These are phyloP conservation scores for Alternaria burnsii DNA, from an alignment of 2,329 filamentous ascomycete genomes.

Conservation along the genomic window DNA sequence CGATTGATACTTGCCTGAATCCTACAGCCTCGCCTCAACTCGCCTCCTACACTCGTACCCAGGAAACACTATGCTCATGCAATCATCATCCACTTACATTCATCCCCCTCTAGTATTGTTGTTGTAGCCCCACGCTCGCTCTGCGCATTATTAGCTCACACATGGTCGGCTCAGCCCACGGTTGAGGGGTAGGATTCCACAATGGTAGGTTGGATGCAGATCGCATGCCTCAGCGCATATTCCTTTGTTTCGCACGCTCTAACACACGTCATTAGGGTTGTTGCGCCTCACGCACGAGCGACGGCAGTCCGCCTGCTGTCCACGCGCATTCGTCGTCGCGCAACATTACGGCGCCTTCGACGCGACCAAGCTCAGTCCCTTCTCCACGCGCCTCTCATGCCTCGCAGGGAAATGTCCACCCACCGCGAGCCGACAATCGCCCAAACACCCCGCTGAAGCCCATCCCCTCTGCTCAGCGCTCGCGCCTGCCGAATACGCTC, in stretches of 20 bases:
- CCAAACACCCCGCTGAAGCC: conserved; percentile 40
- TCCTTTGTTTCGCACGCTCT: conserved; percentile 5
- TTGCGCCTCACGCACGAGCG: conserved; percentile 28
- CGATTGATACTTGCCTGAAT: conserved; percentile 9
- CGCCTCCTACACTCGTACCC: background rate
- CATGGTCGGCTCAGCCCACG: conserved; percentile 12
- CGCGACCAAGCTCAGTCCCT: conserved; percentile 25
- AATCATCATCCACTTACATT: background rate
- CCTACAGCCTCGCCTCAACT: conserved; percentile 4
- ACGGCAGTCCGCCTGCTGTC: conserved; percentile 12
- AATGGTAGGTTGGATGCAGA: conserved; percentile 22
- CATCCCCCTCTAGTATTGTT: conserved; percentile 5
- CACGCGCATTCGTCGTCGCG: conserved; percentile 34
- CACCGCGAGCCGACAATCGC: conserved; percentile 21
- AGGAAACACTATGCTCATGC: conserved; percentile 17
- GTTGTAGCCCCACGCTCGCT: conserved; percentile 1
- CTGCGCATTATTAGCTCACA: conserved; percentile 8
- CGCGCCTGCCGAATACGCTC: conserved; percentile 40
- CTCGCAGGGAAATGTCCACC: conserved; percentile 19
- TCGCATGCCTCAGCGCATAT: background rate
- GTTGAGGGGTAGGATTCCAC: conserved; percentile 21
- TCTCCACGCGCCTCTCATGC: conserved; percentile 34
- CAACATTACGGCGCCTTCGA: conserved; percentile 41
- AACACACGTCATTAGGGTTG: conserved; percentile 28
- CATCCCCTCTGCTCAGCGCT: conserved; percentile 36